phyloP scores from a whole-genome alignment of 2,329 filamentous ascomycete species.

The Sarocladium oryzae region DNA sequence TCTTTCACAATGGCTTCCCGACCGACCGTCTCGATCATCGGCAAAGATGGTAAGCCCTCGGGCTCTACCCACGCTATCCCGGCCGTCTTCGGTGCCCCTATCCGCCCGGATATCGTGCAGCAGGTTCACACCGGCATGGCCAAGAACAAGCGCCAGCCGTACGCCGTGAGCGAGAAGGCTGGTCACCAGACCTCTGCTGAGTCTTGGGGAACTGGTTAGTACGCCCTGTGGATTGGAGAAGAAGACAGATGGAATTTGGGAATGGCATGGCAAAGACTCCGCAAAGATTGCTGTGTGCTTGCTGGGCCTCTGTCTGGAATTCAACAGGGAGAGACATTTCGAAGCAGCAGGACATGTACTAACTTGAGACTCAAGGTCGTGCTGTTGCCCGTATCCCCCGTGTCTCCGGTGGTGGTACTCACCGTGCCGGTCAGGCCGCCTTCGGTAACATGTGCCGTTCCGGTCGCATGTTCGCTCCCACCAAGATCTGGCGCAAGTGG shows the following conservation, averaged over 20 bases:
- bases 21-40: conserved; percentile 96
- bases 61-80: conserved; percentile 87
- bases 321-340: too few relatives aligned
- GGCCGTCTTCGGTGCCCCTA: conserved; percentile 93
- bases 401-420: conserved; percentile 99
- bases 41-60: conserved; percentile 89
- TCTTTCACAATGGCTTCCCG: conserved; percentile 76
- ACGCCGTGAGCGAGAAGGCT: conserved; percentile 99
- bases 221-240: conserved; percentile 12
- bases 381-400: conserved; percentile 99
- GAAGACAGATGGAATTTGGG: too few relatives aligned
- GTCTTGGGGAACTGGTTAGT: conserved; percentile 98
- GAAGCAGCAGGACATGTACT: conserved; percentile 13
- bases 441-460: conserved; percentile 99
- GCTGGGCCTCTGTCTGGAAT: neutral
- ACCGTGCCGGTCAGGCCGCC: conserved; percentile 98
- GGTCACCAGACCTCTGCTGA: conserved; percentile 99
- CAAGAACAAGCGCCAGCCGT: conserved; percentile 99
- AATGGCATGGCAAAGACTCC: too few relatives aligned
- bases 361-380: conserved; percentile 61
- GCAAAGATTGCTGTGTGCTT: neutral
- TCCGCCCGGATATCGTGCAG: conserved; percentile 99
- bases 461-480: conserved; percentile 99
- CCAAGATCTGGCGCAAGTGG: conserved; percentile 99
- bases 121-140: conserved; percentile 98